Percentiles rank a stretch among this genome's conserved stretches.
These are phyloP conservation scores for Gymnopilus junonius DNA, from an alignment of 768 basidiomycete genomes.

Conservation along the genomic window DNA sequence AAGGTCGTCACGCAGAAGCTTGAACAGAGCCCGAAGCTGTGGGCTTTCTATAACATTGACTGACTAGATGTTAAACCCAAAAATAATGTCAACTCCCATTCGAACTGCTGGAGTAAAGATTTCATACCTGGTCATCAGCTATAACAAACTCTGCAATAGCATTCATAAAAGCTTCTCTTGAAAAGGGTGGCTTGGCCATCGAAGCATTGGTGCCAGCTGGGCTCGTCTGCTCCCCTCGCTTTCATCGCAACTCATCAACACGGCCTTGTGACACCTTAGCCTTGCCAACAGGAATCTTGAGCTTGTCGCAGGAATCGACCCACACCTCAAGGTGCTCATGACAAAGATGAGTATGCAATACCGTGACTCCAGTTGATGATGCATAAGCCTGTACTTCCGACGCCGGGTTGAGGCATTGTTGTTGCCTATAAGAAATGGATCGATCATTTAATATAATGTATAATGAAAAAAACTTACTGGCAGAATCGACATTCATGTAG, in stretches of 20 bases:
- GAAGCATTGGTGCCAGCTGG: not conserved
- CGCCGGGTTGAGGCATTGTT: not conserved
- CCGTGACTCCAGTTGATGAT: not conserved
- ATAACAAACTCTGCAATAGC: conserved; percentile 22
- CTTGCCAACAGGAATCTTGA: conserved; percentile 17
- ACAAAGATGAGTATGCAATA: conserved; percentile 17
- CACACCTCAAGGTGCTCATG: conserved; percentile 22
- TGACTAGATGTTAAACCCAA: conserved; percentile 17
- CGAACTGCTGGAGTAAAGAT: not conserved
- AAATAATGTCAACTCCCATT: not conserved
- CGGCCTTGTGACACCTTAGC: conserved; percentile 20
- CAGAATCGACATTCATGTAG: too few species aligned
- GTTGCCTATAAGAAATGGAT: not conserved
- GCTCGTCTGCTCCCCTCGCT: not conserved
- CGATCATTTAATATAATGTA: not conserved
- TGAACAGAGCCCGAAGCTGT: conserved; percentile 32
- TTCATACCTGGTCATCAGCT: conserved; percentile 35
- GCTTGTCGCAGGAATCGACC: conserved; percentile 23
- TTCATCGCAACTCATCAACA: not conserved
- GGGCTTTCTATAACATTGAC: conserved; percentile 37
- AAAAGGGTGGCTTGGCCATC: not conserved
- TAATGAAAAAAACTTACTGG: too few species aligned
- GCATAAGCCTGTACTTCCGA: not conserved
- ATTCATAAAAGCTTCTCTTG: conserved; percentile 23
- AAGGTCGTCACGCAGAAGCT: conserved; percentile 27